Evolutionary conservation across 2,329 filamentous ascomycete genomes (phyloP).

Genomic region (Lomentospora prolificans): DNA sequence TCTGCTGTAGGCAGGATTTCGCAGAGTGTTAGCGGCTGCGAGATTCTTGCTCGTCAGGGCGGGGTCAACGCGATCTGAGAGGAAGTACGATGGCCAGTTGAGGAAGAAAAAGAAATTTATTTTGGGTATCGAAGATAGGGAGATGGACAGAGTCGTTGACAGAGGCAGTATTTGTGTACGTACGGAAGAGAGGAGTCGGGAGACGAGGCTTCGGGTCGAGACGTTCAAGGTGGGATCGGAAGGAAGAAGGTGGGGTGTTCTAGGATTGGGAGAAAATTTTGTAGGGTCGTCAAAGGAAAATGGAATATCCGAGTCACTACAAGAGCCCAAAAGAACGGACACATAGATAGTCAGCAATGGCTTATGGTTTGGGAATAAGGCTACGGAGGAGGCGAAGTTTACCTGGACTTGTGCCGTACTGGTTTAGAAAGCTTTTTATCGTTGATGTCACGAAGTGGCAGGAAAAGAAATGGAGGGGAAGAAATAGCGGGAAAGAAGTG

Average conservation of each 20-base stretch:
- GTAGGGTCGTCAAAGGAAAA: neutral
- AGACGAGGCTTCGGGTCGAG: neutral
- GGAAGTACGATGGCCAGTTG: neutral
- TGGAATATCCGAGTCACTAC: neutral
- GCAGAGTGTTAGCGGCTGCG: constrained; percentile 1
- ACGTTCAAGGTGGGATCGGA: constrained; percentile 5
- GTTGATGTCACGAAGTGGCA: constrained; percentile 14
- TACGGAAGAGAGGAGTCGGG: neutral
- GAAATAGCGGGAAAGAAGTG: constrained; percentile 19
- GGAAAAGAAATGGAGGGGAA: constrained; percentile 11
- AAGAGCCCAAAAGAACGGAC: neutral
- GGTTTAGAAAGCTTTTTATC: neutral
- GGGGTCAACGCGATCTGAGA: neutral
- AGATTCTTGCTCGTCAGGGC: neutral
- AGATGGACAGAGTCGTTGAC: neutral
- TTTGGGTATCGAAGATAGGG: constrained; percentile 2
- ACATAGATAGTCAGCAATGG: constrained; percentile 1
- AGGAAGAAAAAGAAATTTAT: constrained; percentile 3
- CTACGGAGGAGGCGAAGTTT: neutral
- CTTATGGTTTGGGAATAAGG: neutral
- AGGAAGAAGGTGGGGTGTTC: constrained; percentile 3
- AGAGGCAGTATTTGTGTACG: constrained; percentile 6
- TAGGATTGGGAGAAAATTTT: constrained; percentile 5
- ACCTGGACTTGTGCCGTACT: too few species aligned
- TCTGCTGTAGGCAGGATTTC: neutral